These are phyloP conservation scores for Cladosporium phlei DNA, from an alignment of 2,329 filamentous ascomycete species.

Conservation along the genomic window DNA sequence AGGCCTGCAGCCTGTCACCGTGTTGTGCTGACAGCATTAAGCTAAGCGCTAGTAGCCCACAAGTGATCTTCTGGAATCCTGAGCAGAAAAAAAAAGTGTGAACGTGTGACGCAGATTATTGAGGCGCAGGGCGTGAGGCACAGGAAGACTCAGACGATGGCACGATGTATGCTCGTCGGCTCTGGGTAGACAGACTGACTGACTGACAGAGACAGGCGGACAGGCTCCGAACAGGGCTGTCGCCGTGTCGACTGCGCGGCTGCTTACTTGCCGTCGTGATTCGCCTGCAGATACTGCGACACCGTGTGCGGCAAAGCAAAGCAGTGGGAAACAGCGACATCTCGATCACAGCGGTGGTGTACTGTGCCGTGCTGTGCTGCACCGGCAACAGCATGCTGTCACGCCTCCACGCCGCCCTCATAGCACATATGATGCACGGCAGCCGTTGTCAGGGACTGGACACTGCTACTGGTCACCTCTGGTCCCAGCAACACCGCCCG, in stretches of 20 bases:
- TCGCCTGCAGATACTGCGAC: conserved; percentile 13
- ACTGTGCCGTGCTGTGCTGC: conserved; percentile 1
- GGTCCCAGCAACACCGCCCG: neutral
- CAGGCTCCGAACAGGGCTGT: neutral
- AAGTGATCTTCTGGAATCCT: conserved; percentile 13
- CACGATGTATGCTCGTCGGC: no score
- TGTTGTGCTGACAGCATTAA: conserved; percentile 6
- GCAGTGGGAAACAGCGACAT: neutral
- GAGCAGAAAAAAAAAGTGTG: conserved; percentile 4
- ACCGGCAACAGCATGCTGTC: conserved; percentile 2
- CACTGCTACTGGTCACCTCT: neutral
- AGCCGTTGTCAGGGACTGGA: conserved; percentile 1
- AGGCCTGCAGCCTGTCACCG: conserved; percentile 8
- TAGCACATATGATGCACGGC: neutral
- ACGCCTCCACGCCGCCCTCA: neutral
- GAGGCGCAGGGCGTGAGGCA: conserved; percentile 8
- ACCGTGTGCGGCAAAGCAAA: conserved; percentile 7
- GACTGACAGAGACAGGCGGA: no score
- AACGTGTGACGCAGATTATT: conserved; percentile 9
- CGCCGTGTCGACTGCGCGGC: conserved; percentile 12
- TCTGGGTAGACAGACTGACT: no score
- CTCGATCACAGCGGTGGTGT: neutral
- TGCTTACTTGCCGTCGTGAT: conserved; percentile 5
- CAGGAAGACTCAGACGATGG: neutral
- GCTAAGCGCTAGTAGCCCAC: conserved; percentile 10